Evolutionary conservation across 2,329 filamentous ascomycete species (phyloP).

Genomic region (Penicillium sp.): DNA sequence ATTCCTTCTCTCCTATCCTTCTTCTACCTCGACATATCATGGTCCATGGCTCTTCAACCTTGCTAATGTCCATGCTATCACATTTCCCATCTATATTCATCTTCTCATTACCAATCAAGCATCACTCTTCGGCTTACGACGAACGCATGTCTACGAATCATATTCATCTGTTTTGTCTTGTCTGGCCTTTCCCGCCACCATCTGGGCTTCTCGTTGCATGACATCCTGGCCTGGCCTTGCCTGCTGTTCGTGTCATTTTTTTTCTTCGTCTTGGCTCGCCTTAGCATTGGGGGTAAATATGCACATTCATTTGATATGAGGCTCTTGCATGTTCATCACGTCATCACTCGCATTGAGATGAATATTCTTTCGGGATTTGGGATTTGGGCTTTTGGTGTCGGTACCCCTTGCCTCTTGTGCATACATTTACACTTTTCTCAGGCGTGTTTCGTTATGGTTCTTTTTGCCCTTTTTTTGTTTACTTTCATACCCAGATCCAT

Average conservation of each 20-base stretch:
- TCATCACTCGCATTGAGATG: slow-evolving; percentile 3
- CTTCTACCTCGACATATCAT: not conserved
- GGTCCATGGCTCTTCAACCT: not conserved
- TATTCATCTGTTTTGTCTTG: not conserved
- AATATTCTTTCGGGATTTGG: not conserved
- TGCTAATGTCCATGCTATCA: not conserved
- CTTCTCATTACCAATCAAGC: not conserved
- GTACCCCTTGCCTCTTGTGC: not conserved
- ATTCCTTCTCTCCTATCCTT: not conserved
- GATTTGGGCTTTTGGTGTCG: not conserved
- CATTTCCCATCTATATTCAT: not conserved
- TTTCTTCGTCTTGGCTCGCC: not conserved
- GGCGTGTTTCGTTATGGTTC: not conserved
- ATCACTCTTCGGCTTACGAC: not conserved
- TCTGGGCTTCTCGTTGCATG: not conserved
- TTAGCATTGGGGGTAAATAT: not conserved
- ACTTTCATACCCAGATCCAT: not conserved
- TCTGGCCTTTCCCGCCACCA: not conserved
- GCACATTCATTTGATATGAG: not conserved
- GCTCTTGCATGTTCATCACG: not conserved
- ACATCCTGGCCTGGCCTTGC: not conserved
- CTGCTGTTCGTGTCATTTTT: not conserved
- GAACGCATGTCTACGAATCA: not conserved
- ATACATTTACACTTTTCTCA: not conserved
- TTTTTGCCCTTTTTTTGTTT: not conserved